Base-by-base conservation (phyloP, 495 filamentous ascomycete genomes). In the Penicillium verhagenii region DNA sequence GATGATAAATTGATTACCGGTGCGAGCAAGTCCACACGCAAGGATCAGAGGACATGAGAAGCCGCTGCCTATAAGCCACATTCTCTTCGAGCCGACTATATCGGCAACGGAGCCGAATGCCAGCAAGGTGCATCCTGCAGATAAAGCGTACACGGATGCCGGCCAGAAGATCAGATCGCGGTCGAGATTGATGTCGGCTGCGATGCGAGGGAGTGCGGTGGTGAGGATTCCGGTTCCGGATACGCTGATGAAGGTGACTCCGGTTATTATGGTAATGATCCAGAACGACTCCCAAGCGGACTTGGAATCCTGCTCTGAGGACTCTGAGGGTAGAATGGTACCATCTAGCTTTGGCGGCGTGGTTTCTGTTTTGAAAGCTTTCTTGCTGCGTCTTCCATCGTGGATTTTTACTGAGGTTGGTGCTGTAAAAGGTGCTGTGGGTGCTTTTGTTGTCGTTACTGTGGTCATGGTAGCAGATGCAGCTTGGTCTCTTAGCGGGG, bases 51-150 rank as follows among this genome's bases (percentile, higher is more conserved):
- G 11, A 20, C n/a, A n/a, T 1, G 24, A 19, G 1, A 79, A 49
- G 0, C 79, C 80, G 35, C 71, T 70, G 1, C 69, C 79, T 2
- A 81, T 52, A 0, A 83, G 59, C 38, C 74, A 71, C 16, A 80
- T 65, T 20, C 56, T 57, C 38, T 73, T 68, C 20, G 63, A 59
- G 0, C 81, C 81, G 2, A 82, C 56, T 2, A 78, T 60, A 58
- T 85, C 81, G 7, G 80, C 75, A 10, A 81, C 58, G 6, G 79
- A 67, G 9, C 80, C 82, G 5, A 74, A 71, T 18, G 79, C 48
- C 2, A 85, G 67, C 8, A 83, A 72, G 14, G 65, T 67, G 16
- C 70, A 77, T 10, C 78, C 78, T 31, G 67, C 69, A 4, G 72
- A 68, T 1, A 80, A 63, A 19, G 61, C 65, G 33, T 61, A 69